Base-by-base conservation (phyloP, 768 basidiomycete species). In the Lactifluus subvellereus region DNA sequence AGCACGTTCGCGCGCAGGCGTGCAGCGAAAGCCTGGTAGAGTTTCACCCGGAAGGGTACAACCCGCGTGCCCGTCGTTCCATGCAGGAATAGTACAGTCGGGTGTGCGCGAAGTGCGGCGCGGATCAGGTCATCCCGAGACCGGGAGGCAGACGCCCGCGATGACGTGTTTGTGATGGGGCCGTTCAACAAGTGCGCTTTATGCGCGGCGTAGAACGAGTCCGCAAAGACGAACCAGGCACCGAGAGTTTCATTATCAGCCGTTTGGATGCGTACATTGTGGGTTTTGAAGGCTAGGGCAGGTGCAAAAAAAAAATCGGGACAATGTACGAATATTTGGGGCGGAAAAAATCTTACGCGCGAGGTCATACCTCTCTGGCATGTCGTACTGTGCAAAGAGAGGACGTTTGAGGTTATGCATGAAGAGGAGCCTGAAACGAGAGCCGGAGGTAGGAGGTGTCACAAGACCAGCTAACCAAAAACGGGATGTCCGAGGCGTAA, bases 11-110 rank as follows among this genome's bases (percentile, higher is more conserved):
- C 82, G 13, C 78, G 76, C 8, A 91, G 75, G 0, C 87, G 81
- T 1, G 85, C 80, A 0, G 89, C 80, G 68, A 87, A 86, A 0
- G 81, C 78, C 22, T 79, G 74, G 70, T 92, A 92, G 35, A 85
- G 79, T 18, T 79, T 79, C 18, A 94, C 78, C 6, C 95, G 87
- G 47, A 78, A 80, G 0, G 75, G 67, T 8, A 83, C 78, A 0
- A 89, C 91, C n/a, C 95, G 84, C 0, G 90, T 93, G 0, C 79
- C 95, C 1, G 86, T 87, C 65, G 96, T 96, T 16, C 96, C 96
- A 66, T 98, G 96, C 55, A 95, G 78, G 75, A 90, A 96, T 22
- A 98, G 77, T 20, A 96, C 77, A 0, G 89, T 94, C 0, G 92
- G 92, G 32, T 80, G 74, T 0, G 76, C 67, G 6, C 75, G 73